Evolutionary conservation across 257 asterid genomes (phyloP), one percentile per base, ranked within the genome.

Genomic region (Asclepias syriaca): DNA sequence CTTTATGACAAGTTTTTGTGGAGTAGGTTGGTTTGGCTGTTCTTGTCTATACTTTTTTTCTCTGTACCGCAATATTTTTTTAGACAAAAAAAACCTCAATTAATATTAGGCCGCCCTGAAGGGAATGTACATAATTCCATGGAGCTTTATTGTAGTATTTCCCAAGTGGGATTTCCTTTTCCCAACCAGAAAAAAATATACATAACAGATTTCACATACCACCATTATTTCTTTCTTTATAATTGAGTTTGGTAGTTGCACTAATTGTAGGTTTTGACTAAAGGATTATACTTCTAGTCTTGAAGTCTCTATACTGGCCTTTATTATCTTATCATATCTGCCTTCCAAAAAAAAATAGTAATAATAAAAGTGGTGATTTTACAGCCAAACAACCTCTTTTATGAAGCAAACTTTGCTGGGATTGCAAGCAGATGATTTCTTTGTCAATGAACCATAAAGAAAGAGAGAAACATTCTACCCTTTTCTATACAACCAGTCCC

Each of bases 101-200:
- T 54, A 75, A 21, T 29, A 50, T 12, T 12, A 40, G 55, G 53
- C 39, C 29, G 58, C 24, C 49, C 43, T 50, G 56, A 50, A 71
- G 65, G 83, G 83, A 77, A 77, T 86, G 88, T 85, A 75, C 68
- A 79, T 78, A 75, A 65, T 60, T 56, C n/a, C 55, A 77, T 72
- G 77, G 77, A 70, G 77, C 32, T 29, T 29, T 29, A 29, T 59
- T 66, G 45, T 69, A 49, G 49, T 14, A 50, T 50, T 50, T 4
- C 19, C 5, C 18, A 12, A 11, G 55, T 14, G 15, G 55, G 16
- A 50, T 54, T 54, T 4, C 22, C 10, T 27, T 46, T 63, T 63
- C 48, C n/a, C n/a, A 10, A n/a, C 5, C 21, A 34, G 68, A 63
- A 15, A 11, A 32, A 32, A 63, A 15, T 16, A 56, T n/a, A 21